Conservation (phyloP, 2,329 filamentous ascomycete species). For the Monosporascus ibericus region DNA sequence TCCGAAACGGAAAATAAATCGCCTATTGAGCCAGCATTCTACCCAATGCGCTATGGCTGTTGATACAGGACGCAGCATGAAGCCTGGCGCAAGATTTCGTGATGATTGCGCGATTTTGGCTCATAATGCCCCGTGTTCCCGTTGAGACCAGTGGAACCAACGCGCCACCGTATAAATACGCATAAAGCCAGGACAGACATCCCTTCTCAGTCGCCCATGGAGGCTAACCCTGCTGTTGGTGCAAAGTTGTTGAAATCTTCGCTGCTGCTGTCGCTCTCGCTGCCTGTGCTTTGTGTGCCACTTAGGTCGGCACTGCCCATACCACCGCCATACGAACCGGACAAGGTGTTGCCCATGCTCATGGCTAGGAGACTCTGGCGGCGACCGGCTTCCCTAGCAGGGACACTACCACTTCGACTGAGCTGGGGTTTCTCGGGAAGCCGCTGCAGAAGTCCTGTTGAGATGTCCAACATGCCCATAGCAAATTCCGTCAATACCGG, state of each 20-base stretch:
- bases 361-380: slow-evolving; percentile 32
- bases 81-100: neutral
- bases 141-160: too few species aligned
- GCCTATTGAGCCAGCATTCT: too few species aligned
- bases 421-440: slow-evolving; percentile 66
- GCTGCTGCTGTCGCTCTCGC: slow-evolving; percentile 46
- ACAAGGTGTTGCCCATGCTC: slow-evolving; percentile 20
- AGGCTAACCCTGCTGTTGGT: slow-evolving; percentile 28
- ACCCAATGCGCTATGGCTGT: too few species aligned
- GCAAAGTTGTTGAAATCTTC: slow-evolving; percentile 47
- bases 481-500: slow-evolving; percentile 60
- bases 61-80: neutral
- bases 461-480: slow-evolving; percentile 72
- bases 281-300: slow-evolving; percentile 45
- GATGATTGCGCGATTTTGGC: neutral
- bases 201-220: slow-evolving; percentile 19
- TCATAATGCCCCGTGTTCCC: neutral
- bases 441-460: slow-evolving; percentile 61
- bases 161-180: too few species aligned
- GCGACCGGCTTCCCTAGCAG: slow-evolving; percentile 37
- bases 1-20: neutral
- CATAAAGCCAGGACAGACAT: too few species aligned
- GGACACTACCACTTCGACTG: slow-evolving; percentile 46
- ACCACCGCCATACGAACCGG: slow-evolving; percentile 33
- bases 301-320: slow-evolving; percentile 42